These are phyloP conservation scores for Fallopia convolvulus DNA, from an alignment of 148 eudicot genomes.

Conservation along the genomic window DNA sequence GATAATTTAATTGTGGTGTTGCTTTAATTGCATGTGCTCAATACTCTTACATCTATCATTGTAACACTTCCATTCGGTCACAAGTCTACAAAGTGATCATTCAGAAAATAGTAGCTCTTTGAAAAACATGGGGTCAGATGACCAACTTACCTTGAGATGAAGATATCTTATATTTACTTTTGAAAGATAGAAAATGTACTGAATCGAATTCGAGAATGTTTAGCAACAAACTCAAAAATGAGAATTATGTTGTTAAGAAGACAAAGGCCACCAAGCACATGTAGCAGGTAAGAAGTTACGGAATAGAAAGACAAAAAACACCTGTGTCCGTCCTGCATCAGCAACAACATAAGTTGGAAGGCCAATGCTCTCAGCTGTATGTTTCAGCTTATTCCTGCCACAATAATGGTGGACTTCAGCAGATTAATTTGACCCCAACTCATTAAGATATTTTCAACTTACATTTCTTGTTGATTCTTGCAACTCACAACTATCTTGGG, in stretches of 20 bases:
- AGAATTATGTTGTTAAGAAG: background rate
- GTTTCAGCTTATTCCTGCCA: slow-evolving; percentile 76
- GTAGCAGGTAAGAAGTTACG: background rate
- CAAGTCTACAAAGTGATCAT: background rate
- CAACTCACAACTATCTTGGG: slow-evolving; percentile 93
- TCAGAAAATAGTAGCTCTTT: no score
- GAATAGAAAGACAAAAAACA: slow-evolving; percentile 12
- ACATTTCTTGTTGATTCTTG: slow-evolving; percentile 97
- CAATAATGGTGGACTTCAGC: background rate
- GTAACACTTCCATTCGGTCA: background rate
- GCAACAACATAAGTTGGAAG: slow-evolving; percentile 95
- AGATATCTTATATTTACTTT: background rate
- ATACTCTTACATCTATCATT: background rate
- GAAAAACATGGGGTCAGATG: background rate
- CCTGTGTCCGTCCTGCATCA: slow-evolving; percentile 98
- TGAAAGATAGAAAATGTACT: background rate
- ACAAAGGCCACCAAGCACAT: background rate
- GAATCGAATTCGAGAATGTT: background rate
- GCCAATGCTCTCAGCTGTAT: slow-evolving; percentile 74
- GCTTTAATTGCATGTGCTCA: background rate
- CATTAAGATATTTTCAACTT: slow-evolving; percentile 27
- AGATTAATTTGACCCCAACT: background rate
- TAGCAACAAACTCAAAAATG: background rate
- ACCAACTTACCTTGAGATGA: background rate
- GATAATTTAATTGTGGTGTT: background rate